Evolutionary conservation across 257 asterid species (phyloP).

Genomic region (Catharanthus roseus): DNA sequence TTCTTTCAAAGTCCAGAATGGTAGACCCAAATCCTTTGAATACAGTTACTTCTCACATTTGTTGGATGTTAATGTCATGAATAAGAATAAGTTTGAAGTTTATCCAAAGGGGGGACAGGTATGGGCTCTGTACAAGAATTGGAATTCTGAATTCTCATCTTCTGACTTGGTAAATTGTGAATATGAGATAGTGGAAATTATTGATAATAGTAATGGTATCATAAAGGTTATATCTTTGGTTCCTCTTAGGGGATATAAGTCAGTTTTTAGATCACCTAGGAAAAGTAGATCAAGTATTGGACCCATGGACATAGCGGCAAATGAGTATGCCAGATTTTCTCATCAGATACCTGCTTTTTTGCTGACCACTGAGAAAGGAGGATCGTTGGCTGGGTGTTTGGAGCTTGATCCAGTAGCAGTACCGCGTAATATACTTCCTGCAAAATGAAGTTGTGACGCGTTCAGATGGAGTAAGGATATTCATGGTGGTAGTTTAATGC

Average conservation of each 20-base stretch:
- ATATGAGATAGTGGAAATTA: slow-evolving; percentile 26
- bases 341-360: slow-evolving; percentile 30
- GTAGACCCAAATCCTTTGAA: neutral
- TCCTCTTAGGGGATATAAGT: slow-evolving; percentile 15
- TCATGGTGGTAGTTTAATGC: neutral
- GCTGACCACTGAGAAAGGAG: slow-evolving; percentile 21
- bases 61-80: slow-evolving; percentile 8
- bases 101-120: slow-evolving; percentile 28
- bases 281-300: slow-evolving; percentile 12
- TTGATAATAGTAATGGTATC: neutral
- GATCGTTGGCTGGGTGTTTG: slow-evolving; percentile 22
- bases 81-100: slow-evolving; percentile 9
- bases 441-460: neutral
- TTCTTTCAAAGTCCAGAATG: slow-evolving; percentile 7
- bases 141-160: slow-evolving; percentile 9
- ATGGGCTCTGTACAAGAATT: slow-evolving; percentile 28
- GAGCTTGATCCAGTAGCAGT: slow-evolving; percentile 32
- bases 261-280: slow-evolving; percentile 21
- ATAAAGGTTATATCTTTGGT: slow-evolving; percentile 20
- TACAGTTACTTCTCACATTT: slow-evolving; percentile 24
- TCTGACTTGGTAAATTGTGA: slow-evolving; percentile 19
- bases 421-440: slow-evolving; percentile 4
- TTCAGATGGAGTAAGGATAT: neutral
- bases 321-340: slow-evolving; percentile 25
- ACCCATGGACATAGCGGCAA: slow-evolving; percentile 9